Evolutionary conservation across 768 basidiomycete species (phyloP).

Genomic region (Kwoniella sp.): DNA sequence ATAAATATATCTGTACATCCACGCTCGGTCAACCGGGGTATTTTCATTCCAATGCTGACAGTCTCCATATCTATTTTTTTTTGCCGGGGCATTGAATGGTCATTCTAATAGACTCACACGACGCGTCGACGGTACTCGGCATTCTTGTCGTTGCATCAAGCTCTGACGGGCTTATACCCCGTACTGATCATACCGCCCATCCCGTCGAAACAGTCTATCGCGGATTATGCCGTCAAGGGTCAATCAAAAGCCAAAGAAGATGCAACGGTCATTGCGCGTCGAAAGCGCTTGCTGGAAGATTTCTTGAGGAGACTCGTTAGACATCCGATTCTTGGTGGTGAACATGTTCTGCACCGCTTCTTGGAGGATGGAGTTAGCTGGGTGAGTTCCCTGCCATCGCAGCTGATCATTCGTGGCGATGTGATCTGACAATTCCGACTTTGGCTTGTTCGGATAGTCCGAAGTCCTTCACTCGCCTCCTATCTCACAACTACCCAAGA

Average conservation of each 20-base stretch:
- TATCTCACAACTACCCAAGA: constrained; percentile 86
- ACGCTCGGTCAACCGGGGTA: no score
- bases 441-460: constrained; percentile 59
- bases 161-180: constrained; percentile 84
- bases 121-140: constrained; percentile 93
- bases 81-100: no score
- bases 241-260: constrained; percentile 88
- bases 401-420: neutral
- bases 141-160: constrained; percentile 87
- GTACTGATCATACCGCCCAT: constrained; percentile 97
- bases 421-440: neutral
- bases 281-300: constrained; percentile 92
- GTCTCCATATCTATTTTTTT: no score
- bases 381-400: constrained; percentile 55
- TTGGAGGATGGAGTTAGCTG: constrained; percentile 94
- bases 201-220: constrained; percentile 90
- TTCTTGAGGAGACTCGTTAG: constrained; percentile 86
- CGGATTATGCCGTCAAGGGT: constrained; percentile 94
- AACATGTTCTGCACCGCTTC: constrained; percentile 94
- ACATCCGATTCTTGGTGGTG: constrained; percentile 93
- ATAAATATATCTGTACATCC: no score
- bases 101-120: constrained; percentile 76
- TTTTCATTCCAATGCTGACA: no score
- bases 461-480: constrained; percentile 94
- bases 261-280: constrained; percentile 79